phyloP scores from a whole-genome alignment of 345 rosid genomes.

The Viola odorata region DNA sequence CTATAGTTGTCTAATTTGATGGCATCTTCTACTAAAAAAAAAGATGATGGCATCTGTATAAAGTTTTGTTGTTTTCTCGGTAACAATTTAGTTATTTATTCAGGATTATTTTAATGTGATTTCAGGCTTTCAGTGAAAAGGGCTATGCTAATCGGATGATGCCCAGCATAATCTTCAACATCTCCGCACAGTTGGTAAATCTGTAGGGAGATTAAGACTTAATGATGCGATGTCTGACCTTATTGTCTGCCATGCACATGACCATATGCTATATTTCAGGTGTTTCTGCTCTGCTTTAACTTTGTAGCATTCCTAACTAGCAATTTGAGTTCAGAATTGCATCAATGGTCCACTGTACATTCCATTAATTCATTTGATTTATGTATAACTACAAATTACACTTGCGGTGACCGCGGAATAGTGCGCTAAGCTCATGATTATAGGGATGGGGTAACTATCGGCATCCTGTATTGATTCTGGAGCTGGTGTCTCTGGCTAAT shows the following conservation, averaged over 20 bases:
- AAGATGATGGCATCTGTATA: not conserved
- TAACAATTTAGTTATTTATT: conserved; percentile 3
- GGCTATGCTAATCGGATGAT: conserved; percentile 96
- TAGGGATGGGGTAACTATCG: too few relatives aligned
- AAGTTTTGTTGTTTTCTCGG: not conserved
- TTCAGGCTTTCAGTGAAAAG: conserved; percentile 89
- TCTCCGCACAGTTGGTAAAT: conserved; percentile 95
- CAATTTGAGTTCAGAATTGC: too few relatives aligned
- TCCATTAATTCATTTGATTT: not conserved
- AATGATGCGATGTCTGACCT: conserved; percentile 95
- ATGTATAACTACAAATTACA: not conserved
- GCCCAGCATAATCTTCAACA: conserved; percentile 76
- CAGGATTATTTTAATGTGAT: conserved; percentile 11
- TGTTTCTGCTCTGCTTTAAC: conserved; percentile 13
- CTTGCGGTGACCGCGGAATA: conserved; percentile 73
- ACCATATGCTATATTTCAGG: conserved; percentile 92
- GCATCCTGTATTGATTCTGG: too few relatives aligned
- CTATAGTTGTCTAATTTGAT: not conserved
- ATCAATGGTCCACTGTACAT: too few relatives aligned
- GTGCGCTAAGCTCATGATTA: conserved; percentile 68
- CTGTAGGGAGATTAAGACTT: conserved; percentile 84
- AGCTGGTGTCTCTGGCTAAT: too few relatives aligned
- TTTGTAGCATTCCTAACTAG: not conserved
- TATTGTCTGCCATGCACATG: conserved; percentile 88
- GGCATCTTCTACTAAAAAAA: too few relatives aligned